Percentiles rank a stretch among this genome's conserved stretches.
Evolutionary conservation across 2,329 filamentous ascomycete species (phyloP).

Genomic region (Dryadomyces quercivorus): DNA sequence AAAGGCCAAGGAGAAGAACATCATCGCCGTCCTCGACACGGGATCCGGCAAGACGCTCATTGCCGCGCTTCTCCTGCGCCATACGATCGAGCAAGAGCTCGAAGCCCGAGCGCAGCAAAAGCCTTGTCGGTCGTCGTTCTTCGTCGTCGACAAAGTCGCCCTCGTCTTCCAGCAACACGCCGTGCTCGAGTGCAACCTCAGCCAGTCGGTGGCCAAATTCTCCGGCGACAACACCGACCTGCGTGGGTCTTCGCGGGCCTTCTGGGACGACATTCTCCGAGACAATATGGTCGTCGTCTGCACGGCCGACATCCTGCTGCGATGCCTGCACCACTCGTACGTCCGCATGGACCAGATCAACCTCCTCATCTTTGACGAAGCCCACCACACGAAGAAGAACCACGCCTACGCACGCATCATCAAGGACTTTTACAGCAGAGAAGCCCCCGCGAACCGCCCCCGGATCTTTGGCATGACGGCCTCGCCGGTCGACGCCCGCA

Average conservation of each 20-base stretch:
- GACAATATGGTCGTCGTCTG: slow-evolving; percentile 80
- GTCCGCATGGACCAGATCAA: slow-evolving; percentile 75
- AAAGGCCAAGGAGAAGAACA: slow-evolving; percentile 70
- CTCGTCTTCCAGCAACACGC: slow-evolving; percentile 82
- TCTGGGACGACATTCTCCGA: slow-evolving; percentile 39
- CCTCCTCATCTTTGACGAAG: slow-evolving; percentile 88
- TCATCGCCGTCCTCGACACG: slow-evolving; percentile 89
- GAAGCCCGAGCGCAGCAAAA: slow-evolving; percentile 50
- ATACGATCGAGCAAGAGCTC: slow-evolving; percentile 67
- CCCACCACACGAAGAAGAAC: slow-evolving; percentile 89
- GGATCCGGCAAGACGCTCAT: slow-evolving; percentile 96
- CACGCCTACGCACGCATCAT: slow-evolving; percentile 86
- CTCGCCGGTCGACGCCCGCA: slow-evolving; percentile 78
- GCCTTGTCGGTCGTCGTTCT: slow-evolving; percentile 63
- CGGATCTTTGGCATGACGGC: slow-evolving; percentile 94
- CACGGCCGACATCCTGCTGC: slow-evolving; percentile 75
- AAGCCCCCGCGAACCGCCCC: slow-evolving; percentile 40
- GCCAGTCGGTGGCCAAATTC: slow-evolving; percentile 60
- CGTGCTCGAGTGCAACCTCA: slow-evolving; percentile 70
- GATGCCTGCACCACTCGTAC: slow-evolving; percentile 68
- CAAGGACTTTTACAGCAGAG: slow-evolving; percentile 64
- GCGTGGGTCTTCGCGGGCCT: slow-evolving; percentile 24
- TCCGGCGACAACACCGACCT: slow-evolving; percentile 54
- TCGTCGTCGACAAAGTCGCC: slow-evolving; percentile 81
- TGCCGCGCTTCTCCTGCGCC: slow-evolving; percentile 69